Percentiles rank a stretch among this genome's conserved stretches.
Evolutionary conservation across 352 stramenopile species (phyloP).

Genomic region (Globisporangium recalcitrans): DNA sequence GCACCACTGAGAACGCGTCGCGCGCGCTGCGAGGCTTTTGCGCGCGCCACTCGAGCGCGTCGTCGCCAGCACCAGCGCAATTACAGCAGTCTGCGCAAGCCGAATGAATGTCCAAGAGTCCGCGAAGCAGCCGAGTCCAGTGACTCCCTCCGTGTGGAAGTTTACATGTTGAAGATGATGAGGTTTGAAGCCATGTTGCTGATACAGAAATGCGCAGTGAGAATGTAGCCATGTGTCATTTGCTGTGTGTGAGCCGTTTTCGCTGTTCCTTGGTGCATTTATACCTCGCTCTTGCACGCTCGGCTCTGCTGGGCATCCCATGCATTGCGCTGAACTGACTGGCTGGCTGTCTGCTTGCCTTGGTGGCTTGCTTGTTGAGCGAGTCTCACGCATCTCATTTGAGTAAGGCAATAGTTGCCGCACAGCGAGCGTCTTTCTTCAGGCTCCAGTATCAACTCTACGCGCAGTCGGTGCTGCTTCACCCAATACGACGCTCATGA

Average conservation of each 20-base stretch:
- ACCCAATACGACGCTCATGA: no score
- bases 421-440: no score
- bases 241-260: slow-evolving; percentile 1
- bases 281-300: neutral
- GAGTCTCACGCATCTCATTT: neutral
- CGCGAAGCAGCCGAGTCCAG: neutral
- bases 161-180: neutral
- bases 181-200: neutral
- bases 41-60: slow-evolving; percentile 7
- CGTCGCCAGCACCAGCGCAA: neutral
- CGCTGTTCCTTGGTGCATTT: neutral
- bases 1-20: slow-evolving; percentile 1
- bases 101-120: neutral
- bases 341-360: neutral
- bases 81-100: neutral
- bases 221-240: slow-evolving; percentile 8
- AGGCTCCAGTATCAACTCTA: neutral
- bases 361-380: neutral
- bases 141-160: neutral
- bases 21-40: slow-evolving; percentile 12
- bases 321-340: neutral
- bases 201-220: neutral
- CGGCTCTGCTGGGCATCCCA: no score
- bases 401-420: no score
- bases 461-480: no score